These are phyloP conservation scores for Penicillium bovifimosum DNA, from an alignment of 495 filamentous ascomycete genomes.

Conservation along the genomic window DNA sequence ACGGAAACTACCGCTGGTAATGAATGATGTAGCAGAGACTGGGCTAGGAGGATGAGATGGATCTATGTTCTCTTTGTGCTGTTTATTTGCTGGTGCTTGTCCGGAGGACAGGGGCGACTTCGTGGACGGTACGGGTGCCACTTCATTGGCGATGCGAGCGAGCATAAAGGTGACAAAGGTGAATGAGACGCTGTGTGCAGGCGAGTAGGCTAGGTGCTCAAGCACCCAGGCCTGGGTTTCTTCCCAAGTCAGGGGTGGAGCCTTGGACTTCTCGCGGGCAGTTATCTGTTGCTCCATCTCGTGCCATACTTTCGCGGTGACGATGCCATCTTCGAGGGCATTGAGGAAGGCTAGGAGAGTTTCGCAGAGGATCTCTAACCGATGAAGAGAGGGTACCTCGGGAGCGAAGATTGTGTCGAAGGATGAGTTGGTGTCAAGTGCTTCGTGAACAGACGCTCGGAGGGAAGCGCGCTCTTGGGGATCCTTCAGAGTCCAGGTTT, in stretches of 20 bases:
- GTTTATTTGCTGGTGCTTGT: constrained; percentile 6
- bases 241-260: constrained; percentile 45
- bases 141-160: constrained; percentile 43
- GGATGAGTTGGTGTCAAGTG: constrained; percentile 60
- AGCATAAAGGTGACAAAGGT: constrained; percentile 81
- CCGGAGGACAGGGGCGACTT: neutral
- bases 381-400: constrained; percentile 54
- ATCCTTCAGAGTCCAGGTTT: constrained; percentile 44
- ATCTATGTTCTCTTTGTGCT: neutral
- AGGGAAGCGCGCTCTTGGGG: constrained; percentile 28
- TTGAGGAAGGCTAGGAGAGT: constrained; percentile 65
- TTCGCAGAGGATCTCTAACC: constrained; percentile 63
- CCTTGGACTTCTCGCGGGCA: constrained; percentile 45
- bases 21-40: constrained; percentile 27
- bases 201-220: constrained; percentile 64
- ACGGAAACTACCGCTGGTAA: constrained; percentile 31
- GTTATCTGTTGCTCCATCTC: constrained; percentile 59
- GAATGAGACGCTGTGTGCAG: constrained; percentile 78
- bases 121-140: constrained; percentile 29
- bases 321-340: constrained; percentile 68
- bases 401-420: constrained; percentile 53
- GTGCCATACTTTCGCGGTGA: constrained; percentile 63
- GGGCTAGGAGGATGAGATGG: constrained; percentile 16
- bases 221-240: constrained; percentile 64
- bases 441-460: constrained; percentile 49